Evolutionary conservation across 345 rosid species (phyloP), one percentile per base, ranked within the genome.

Genomic region (Aethionema arabicum): DNA sequence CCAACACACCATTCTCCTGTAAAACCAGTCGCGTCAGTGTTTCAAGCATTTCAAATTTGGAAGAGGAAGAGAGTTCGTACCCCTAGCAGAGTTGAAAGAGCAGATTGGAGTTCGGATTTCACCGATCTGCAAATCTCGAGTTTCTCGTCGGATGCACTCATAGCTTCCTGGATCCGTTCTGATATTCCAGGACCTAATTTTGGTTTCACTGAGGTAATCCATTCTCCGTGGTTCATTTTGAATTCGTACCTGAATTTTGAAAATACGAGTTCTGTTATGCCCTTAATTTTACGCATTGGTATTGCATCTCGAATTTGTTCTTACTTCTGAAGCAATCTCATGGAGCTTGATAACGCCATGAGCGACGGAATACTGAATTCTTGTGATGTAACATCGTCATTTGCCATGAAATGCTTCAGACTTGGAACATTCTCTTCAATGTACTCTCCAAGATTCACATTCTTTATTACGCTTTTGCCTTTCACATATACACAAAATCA

Each of bases 261-360:
- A 21, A 21, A 21, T 21, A 2, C 27, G 27, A 21, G 27, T 21
- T 21, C 27, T 21, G 59, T 70, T 40, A 33, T 44, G 38, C 12
- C 30, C 5, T 37, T 37, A 27, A 58, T 21, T 8, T 39, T 32
- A 39, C 60, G 27, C 14, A 48, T 30, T 3, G 40, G 14, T 8
- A 64, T 2, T 33, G 2, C 4, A 31, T 46, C n/a, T 38, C 11
- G 3, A 63, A 63, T 46, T 32, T 32, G 39, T 56, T 38, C 51
- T 10, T 63, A 86, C 96, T 90, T 92, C 65, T 73, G 85, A 52
- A 87, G 84, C 62, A 65, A 66, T 50, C 81, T 75, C 96, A 81
- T 79, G 44, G 88, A 86, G 69, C 73, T 72, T n/a, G 98, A 85
- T 60, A 92, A 80, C 39, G 91, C 91, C 65, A 86, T 86, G 68